Evolutionary conservation across 2,329 filamentous ascomycete genomes (phyloP).

Genomic region (Colletotrichum sp.): DNA sequence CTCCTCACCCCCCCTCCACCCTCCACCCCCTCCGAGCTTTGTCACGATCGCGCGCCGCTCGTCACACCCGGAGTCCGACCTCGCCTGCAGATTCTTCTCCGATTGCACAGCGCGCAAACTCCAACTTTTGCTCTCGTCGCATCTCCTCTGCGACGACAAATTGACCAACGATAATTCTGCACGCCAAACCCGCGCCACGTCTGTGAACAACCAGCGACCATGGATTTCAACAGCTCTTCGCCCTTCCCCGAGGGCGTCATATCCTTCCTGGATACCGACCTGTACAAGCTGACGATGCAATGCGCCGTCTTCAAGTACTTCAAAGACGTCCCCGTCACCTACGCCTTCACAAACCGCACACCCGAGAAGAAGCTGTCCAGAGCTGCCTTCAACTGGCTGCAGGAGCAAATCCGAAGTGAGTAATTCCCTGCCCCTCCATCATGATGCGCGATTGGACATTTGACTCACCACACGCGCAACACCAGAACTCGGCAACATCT

Average conservation of each 20-base stretch:
- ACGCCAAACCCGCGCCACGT: background rate
- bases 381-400: conserved; percentile 83
- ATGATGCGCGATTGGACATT: background rate
- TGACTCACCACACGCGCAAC: conserved; percentile 6
- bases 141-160: background rate
- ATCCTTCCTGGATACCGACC: conserved; percentile 80
- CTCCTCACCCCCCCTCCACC: background rate
- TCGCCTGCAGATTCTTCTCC: conserved; percentile 8
- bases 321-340: conserved; percentile 80
- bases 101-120: background rate
- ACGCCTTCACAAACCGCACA: conserved; percentile 94
- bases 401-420: conserved; percentile 79
- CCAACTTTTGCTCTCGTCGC: background rate
- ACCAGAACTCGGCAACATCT: conserved; percentile 81
- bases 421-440: conserved; percentile 7
- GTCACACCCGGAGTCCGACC: background rate
- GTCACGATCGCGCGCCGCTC: conserved; percentile 13
- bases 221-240: conserved; percentile 72
- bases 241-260: conserved; percentile 78
- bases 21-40: conserved; percentile 7
- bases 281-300: conserved; percentile 99
- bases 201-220: conserved; percentile 29
- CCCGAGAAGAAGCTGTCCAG: conserved; percentile 90
- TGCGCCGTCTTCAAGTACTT: conserved; percentile 94
- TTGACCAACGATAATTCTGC: background rate